A percentile compares a stretch with the other conserved stretches of the same genome.
phyloP scores from a whole-genome alignment of 768 basidiomycete species.

The Gyrodon lividus region DNA sequence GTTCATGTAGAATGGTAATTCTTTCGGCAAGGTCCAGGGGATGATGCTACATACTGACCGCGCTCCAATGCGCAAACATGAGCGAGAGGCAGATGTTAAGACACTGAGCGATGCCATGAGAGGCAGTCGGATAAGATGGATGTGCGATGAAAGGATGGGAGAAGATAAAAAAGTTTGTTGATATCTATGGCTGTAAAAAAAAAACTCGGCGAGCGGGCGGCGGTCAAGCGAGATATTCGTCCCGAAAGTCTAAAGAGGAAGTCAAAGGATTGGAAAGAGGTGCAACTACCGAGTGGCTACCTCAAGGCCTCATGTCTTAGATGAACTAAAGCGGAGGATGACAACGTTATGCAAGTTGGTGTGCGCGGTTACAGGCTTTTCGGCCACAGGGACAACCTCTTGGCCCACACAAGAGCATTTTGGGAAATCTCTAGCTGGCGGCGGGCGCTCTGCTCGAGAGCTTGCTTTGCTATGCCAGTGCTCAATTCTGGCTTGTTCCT shows the following conservation, averaged over 20 bases:
- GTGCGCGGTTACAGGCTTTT: too few relatives aligned
- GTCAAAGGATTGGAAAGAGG: constrained; percentile 1
- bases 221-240: not conserved
- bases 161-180: not conserved
- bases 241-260: not conserved
- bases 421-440: too few relatives aligned
- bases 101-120: constrained; percentile 6
- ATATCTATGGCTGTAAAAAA: not conserved
- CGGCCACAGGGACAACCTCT: too few relatives aligned
- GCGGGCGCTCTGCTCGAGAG: too few relatives aligned
- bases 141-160: constrained; percentile 3
- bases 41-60: constrained; percentile 22
- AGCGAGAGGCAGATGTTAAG: constrained; percentile 1
- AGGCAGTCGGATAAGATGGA: not conserved
- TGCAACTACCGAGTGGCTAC: too few relatives aligned
- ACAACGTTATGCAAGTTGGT: constrained; percentile 12
- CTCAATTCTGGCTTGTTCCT: too few relatives aligned
- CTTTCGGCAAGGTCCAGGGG: constrained; percentile 29
- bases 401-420: too few relatives aligned
- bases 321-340: not conserved
- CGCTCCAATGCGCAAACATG: not conserved
- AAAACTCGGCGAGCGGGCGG: not conserved
- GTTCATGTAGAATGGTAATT: constrained; percentile 51
- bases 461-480: too few relatives aligned
- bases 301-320: constrained; percentile 24